Conservation (phyloP, 2,329 filamentous ascomycete species). For the Talaromyces pinophilus region DNA sequence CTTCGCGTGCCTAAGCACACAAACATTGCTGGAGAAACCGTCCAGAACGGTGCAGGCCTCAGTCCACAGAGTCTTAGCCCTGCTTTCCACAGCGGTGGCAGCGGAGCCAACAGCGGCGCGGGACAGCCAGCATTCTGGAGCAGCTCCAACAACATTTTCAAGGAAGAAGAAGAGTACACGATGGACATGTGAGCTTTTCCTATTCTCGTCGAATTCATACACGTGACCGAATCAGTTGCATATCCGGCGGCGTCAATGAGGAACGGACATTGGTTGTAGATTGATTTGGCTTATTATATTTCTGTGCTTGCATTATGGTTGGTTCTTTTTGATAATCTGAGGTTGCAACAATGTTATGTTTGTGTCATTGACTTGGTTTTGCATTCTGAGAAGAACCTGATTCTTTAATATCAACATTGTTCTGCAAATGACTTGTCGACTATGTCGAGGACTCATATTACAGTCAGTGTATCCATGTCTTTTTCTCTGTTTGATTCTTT, state of each 20-base stretch:
- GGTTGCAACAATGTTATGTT: not conserved
- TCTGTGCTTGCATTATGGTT: constrained; percentile 36
- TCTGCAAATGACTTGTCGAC: not conserved
- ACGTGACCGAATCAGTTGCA: constrained; percentile 31
- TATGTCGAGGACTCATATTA: constrained; percentile 2
- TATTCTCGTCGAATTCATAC: constrained; percentile 20
- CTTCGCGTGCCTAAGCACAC: constrained; percentile 92
- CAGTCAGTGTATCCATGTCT: constrained; percentile 7
- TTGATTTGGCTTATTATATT: constrained; percentile 32
- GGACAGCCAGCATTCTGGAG: constrained; percentile 57
- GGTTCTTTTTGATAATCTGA: constrained; percentile 21
- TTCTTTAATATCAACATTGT: constrained; percentile 2
- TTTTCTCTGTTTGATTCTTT: not conserved
- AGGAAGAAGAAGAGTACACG: constrained; percentile 90
- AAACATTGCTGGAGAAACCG: constrained; percentile 79
- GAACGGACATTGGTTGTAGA: constrained; percentile 48
- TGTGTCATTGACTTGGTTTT: constrained; percentile 1
- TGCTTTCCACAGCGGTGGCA: constrained; percentile 70
- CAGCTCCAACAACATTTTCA: constrained; percentile 64
- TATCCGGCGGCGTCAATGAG: constrained; percentile 34
- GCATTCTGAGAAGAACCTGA: constrained; percentile 3
- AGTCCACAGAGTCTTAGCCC: constrained; percentile 64
- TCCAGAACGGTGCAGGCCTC: constrained; percentile 54
- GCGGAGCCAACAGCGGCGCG: constrained; percentile 56
- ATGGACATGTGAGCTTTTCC: constrained; percentile 63